Conservation (phyloP, 2,329 filamentous ascomycete species). For the Rutstroemia sydowiana region DNA sequence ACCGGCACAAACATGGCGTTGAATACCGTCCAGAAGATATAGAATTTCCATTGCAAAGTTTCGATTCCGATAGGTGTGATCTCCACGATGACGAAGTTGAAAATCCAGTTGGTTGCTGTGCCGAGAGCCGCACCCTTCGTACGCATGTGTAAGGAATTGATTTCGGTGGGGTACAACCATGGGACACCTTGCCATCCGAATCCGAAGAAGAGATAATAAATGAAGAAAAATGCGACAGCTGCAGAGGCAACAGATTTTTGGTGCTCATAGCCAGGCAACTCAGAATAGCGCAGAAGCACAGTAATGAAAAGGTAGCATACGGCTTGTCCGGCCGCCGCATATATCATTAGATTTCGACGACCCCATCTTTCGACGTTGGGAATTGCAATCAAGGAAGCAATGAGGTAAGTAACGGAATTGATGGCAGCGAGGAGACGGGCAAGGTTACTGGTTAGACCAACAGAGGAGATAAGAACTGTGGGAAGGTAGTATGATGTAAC, state of each 20-base stretch:
- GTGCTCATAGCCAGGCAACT: conserved; percentile 10
- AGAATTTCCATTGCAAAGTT: conserved; percentile 52
- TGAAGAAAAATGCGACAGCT: conserved; percentile 34
- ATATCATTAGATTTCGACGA: conserved; percentile 65
- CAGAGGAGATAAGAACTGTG: conserved; percentile 42
- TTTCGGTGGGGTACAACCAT: conserved; percentile 49
- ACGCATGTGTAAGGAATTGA: conserved; percentile 43
- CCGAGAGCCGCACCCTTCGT: conserved; percentile 51
- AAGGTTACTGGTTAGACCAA: conserved; percentile 38
- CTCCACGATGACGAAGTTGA: conserved; percentile 38
- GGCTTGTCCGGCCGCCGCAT: conserved; percentile 59
- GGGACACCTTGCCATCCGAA: conserved; percentile 38
- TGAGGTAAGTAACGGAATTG: conserved; percentile 26
- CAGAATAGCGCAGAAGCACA: conserved; percentile 36
- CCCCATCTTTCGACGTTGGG: conserved; percentile 48
- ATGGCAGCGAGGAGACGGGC: conserved; percentile 49
- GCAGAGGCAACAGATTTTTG: conserved; percentile 14
- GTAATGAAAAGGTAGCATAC: conserved; percentile 46
- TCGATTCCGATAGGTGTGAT: conserved; percentile 35
- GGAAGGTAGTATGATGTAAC: conserved; percentile 41
- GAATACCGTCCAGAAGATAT: conserved; percentile 47
- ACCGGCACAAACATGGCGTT: conserved; percentile 31
- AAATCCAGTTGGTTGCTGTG: conserved; percentile 39
- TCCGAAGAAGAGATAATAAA: conserved; percentile 47
- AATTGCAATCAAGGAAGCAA: conserved; percentile 26